Percentiles rank a stretch among this genome's conserved stretches.
These are phyloP conservation scores for Papiliotrema laurentii DNA, from an alignment of 1,284 basidiomycete species.

Conservation along the genomic window DNA sequence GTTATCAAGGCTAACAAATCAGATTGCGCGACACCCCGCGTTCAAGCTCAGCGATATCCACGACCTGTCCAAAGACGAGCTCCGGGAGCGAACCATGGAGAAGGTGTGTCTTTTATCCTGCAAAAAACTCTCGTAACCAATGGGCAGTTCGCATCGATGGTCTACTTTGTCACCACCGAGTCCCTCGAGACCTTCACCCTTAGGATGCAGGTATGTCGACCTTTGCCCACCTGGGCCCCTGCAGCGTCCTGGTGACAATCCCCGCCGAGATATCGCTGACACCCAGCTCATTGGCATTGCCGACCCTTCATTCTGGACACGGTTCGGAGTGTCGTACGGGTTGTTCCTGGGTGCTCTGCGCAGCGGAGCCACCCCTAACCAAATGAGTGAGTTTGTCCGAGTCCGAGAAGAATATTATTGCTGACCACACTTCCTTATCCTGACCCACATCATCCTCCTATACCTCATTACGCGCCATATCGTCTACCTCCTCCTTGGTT, in stretches of 20 bases:
- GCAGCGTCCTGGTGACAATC: neutral
- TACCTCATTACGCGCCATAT: no score
- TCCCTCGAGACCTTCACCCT: conserved; percentile 51
- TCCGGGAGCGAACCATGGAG: conserved; percentile 53
- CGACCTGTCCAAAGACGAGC: conserved; percentile 55
- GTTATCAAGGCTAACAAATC: neutral
- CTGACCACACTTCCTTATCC: neutral
- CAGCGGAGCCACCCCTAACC: conserved; percentile 46
- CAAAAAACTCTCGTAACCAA: no score
- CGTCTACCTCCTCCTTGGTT: no score
- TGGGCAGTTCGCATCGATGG: conserved; percentile 45
- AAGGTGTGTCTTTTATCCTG: conserved; percentile 17
- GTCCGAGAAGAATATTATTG: neutral
- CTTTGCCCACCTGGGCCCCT: no score
- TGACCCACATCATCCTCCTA: neutral
- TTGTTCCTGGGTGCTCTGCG: conserved; percentile 52
- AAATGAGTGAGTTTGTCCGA: conserved; percentile 35
- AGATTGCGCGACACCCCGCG: conserved; percentile 52
- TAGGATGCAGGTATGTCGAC: conserved; percentile 51
- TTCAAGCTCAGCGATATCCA: conserved; percentile 56
- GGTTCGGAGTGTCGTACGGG: conserved; percentile 56
- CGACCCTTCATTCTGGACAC: conserved; percentile 56
- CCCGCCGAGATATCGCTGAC: conserved; percentile 1
- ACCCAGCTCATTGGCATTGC: conserved; percentile 45
- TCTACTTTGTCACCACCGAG: conserved; percentile 51